A percentile compares a stretch with the other conserved stretches of the same genome.
phyloP scores from a whole-genome alignment of 192 early-diverging fungal genomes.

The Geranomyces michiganensis region DNA sequence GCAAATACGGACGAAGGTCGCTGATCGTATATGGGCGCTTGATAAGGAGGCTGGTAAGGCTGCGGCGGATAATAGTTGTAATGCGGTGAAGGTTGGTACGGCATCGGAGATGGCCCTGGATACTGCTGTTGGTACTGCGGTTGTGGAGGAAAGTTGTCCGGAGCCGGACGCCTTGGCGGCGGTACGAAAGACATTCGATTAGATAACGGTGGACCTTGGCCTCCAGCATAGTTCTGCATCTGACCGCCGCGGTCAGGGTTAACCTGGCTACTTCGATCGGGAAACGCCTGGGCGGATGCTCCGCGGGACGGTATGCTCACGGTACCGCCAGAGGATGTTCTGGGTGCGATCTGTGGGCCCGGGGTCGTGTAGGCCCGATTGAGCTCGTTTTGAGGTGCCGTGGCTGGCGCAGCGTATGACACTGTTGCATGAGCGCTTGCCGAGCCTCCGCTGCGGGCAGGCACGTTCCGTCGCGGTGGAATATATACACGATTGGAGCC shows the following conservation, averaged over 20 bases:
- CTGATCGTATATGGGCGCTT: neutral
- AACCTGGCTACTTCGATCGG: slow-evolving; percentile 8
- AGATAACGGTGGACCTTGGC: neutral
- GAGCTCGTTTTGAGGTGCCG: slow-evolving; percentile 5
- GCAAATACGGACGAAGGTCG: neutral
- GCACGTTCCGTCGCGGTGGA: slow-evolving; percentile 34
- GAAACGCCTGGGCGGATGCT: slow-evolving; percentile 28
- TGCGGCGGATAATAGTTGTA: neutral
- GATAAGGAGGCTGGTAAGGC: neutral
- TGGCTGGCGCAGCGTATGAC: neutral
- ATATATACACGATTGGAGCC: slow-evolving; percentile 23
- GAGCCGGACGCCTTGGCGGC: slow-evolving; percentile 23
- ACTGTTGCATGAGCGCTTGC: neutral
- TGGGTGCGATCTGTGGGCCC: slow-evolving; percentile 15
- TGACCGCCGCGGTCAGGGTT: too few species aligned
- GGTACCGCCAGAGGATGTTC: slow-evolving; percentile 7
- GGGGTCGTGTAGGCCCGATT: slow-evolving; percentile 6
- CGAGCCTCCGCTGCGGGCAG: slow-evolving; percentile 12
- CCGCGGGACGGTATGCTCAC: slow-evolving; percentile 33
- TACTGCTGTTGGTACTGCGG: slow-evolving; percentile 14
- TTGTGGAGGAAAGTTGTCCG: neutral
- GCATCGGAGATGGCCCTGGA: neutral
- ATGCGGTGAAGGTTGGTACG: neutral
- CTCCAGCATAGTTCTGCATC: neutral
- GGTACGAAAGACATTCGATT: slow-evolving; percentile 26